Evolutionary conservation across 1,139 yeast genomes (phyloP).

Genomic region (Yamadazyma conglobata): DNA sequence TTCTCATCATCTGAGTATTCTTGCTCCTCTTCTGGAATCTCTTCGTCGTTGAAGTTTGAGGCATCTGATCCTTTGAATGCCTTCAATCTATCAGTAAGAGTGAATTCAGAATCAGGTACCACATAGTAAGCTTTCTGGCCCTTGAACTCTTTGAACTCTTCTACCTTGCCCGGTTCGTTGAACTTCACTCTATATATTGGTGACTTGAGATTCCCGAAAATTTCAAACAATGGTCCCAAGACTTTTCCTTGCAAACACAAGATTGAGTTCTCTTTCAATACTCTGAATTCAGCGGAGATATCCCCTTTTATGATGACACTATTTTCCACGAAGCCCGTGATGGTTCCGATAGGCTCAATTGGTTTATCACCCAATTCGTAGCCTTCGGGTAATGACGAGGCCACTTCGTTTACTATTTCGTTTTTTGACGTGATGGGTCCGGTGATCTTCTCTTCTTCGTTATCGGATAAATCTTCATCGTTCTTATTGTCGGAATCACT

Average conservation of each 20-base stretch:
- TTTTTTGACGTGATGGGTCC: conserved; percentile 76
- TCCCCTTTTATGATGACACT: conserved; percentile 70
- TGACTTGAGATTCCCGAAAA: conserved; percentile 83
- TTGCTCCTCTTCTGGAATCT: conserved; percentile 86
- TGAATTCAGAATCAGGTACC: conserved; percentile 75
- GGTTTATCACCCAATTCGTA: conserved; percentile 61
- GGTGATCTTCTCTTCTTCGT: conserved; percentile 39
- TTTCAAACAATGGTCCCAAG: conserved; percentile 84
- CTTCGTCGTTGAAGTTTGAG: conserved; percentile 92
- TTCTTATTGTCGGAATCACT: conserved; percentile 17
- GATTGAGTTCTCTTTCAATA: conserved; percentile 77
- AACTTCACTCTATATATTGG: conserved; percentile 81
- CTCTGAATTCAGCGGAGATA: conserved; percentile 82
- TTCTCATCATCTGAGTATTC: conserved; percentile 93
- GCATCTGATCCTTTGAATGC: conserved; percentile 87
- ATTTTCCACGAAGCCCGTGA: conserved; percentile 67
- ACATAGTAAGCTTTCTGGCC: conserved; percentile 72
- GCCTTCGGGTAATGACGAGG: conserved; percentile 67
- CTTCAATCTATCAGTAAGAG: conserved; percentile 70
- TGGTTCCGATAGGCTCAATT: conserved; percentile 70
- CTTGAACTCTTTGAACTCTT: conserved; percentile 37
- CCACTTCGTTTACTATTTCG: conserved; percentile 67
- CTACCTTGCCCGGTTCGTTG: conserved; percentile 45
- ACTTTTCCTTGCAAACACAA: conserved; percentile 74
- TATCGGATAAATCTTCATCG: conserved; percentile 23